Percentiles rank a stretch among this genome's conserved stretches.
These are phyloP conservation scores for Cymbopogon citratus DNA, from an alignment of 176 grass and related monocot genomes.

Conservation along the genomic window DNA sequence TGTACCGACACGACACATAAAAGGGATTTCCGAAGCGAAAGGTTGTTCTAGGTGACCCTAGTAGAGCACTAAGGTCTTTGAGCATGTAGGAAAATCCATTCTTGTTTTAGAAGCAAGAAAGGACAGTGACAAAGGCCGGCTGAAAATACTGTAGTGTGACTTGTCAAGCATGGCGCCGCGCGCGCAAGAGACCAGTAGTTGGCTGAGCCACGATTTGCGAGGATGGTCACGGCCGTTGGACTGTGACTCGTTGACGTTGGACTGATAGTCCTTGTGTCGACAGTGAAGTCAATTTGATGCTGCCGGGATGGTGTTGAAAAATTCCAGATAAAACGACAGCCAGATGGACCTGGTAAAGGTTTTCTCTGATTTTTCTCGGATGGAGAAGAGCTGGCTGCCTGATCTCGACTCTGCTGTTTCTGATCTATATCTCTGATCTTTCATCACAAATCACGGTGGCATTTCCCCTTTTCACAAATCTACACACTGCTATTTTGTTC, in stretches of 20 bases:
- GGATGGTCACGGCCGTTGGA: not conserved
- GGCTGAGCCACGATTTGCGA: not conserved
- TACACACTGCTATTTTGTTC: not conserved
- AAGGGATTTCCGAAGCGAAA: not conserved
- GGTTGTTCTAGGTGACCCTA: not conserved
- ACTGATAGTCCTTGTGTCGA: not conserved
- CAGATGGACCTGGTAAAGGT: not conserved
- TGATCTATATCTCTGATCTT: not conserved
- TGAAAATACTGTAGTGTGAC: not conserved
- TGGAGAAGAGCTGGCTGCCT: not conserved
- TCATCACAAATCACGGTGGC: not conserved
- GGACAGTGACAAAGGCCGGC: not conserved
- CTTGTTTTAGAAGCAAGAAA: constrained; percentile 18
- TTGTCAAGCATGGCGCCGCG: not conserved
- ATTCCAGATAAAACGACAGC: not conserved
- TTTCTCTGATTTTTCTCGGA: constrained; percentile 4
- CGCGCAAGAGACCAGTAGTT: too few relatives aligned
- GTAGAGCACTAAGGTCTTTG: not conserved
- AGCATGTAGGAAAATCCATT: not conserved
- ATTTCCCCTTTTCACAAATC: not conserved
- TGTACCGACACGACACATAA: not conserved
- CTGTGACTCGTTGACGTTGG: not conserved
- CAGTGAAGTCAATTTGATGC: not conserved
- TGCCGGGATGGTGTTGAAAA: not conserved
- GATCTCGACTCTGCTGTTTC: not conserved